Evolutionary conservation across 495 filamentous ascomycete species (phyloP), one percentile per base, ranked within the genome.

Genomic region (Peziza echinospora): DNA sequence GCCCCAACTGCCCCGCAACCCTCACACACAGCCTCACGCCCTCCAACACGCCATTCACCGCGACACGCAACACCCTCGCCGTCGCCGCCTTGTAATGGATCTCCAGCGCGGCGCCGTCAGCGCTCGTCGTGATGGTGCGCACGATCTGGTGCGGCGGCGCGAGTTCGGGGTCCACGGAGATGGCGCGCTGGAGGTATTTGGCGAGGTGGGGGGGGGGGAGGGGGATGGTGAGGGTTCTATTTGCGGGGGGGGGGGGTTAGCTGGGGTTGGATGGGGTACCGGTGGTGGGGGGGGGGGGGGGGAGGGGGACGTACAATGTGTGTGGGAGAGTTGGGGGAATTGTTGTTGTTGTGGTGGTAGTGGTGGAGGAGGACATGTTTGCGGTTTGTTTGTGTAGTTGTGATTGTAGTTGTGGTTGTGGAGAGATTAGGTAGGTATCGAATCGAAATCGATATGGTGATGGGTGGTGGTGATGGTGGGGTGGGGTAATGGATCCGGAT

Each of bases 21-120:
- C 79, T 78, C 40, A 96, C 59, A 0, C 94, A 75, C 26, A 92
- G 73, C 8, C 76, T 73, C 23, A 94, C 54, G 52, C 81, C 91
- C 51, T 96, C 89, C 69, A 96, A 84, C 57, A 93, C 93, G n/a
- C 87, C 84, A 64, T 97, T 97, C 52, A 93, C 87, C 11, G 89
- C 84, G 8, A 97, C 89, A 13, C 89, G 77, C 51, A 97, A 70
- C 91, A 94, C 94, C 47, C 89, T 77, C 52, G 92, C 89, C 13
- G 89, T 96, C 0, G 84, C 85, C 0, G 89, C 89, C 42, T 70
- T 73, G 65, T 96, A 97, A 44, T 79, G 72, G 8, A 78, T 78
- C 28, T 71, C 65, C 40, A 97, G 58, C 23, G 60, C 43, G 26
- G 54, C 24, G 41, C 58, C 42, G 28, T 58, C 48, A 45, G 60